Percentiles rank a stretch among this genome's conserved stretches.
These are phyloP conservation scores for Ogataea nonfermentans DNA, from an alignment of 805 yeast genomes.

Conservation along the genomic window DNA sequence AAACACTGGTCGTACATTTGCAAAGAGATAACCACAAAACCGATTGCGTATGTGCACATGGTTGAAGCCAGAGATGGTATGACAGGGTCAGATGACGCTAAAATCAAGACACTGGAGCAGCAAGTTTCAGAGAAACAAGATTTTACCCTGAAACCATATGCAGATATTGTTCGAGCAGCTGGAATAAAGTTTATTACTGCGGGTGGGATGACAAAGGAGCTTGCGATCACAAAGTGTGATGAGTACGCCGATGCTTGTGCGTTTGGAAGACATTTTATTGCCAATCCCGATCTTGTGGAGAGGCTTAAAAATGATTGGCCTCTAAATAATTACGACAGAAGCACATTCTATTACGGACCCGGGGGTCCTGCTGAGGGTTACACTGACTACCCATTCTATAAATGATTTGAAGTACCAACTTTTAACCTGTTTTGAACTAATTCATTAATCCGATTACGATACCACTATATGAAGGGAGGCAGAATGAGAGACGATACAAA, in stretches of 20 bases:
- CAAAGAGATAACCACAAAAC: slow-evolving; percentile 36
- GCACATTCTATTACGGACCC: slow-evolving; percentile 34
- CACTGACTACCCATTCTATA: too few species aligned
- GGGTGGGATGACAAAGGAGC: slow-evolving; percentile 24
- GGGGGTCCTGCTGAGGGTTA: too few species aligned
- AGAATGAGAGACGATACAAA: too few species aligned
- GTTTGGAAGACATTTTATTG: slow-evolving; percentile 38
- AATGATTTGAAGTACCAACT: too few species aligned
- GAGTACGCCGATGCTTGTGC: slow-evolving; percentile 38
- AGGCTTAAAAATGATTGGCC: slow-evolving; percentile 37
- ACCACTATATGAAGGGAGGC: too few species aligned
- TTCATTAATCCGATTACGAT: too few species aligned
- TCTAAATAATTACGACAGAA: slow-evolving; percentile 40
- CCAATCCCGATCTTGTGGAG: slow-evolving; percentile 44
- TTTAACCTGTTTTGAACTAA: too few species aligned
- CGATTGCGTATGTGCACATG: slow-evolving; percentile 26
- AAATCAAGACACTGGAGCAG: slow-evolving; percentile 14
- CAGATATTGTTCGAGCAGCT: slow-evolving; percentile 46
- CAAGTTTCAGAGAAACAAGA: slow-evolving; percentile 8
- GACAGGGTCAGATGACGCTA: slow-evolving; percentile 11
- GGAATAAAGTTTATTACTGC: slow-evolving; percentile 24
- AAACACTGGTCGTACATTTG: slow-evolving; percentile 39
- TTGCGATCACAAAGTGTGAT: slow-evolving; percentile 18
- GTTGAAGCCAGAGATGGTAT: slow-evolving; percentile 80
- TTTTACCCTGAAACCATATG: slow-evolving; percentile 35